These are phyloP conservation scores for Fusarium torulosum DNA, from an alignment of 2,329 filamentous ascomycete genomes.

Conservation along the genomic window DNA sequence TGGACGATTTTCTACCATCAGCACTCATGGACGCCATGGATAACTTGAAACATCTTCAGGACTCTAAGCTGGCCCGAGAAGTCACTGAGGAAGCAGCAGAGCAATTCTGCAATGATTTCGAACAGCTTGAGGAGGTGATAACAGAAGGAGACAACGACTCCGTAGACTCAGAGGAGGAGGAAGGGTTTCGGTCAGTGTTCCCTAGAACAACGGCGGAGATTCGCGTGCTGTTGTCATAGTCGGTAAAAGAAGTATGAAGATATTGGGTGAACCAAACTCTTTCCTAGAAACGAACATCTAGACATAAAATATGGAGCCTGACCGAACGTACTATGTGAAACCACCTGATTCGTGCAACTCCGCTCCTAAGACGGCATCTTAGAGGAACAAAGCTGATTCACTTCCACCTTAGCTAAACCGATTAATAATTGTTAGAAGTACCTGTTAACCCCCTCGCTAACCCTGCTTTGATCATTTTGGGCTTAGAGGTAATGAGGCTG, in stretches of 20 bases:
- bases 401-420: not conserved
- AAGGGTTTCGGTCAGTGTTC: slow-evolving; percentile 58
- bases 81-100: slow-evolving; percentile 87
- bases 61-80: slow-evolving; percentile 76
- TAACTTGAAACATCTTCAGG: slow-evolving; percentile 79
- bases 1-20: slow-evolving; percentile 93
- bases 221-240: slow-evolving; percentile 67
- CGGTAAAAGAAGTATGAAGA: not conserved
- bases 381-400: not conserved
- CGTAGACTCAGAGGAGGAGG: slow-evolving; percentile 41
- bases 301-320: not conserved
- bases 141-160: slow-evolving; percentile 58
- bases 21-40: slow-evolving; percentile 93
- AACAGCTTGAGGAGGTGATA: slow-evolving; percentile 66
- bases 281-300: slow-evolving; percentile 1
- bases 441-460: not conserved
- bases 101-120: slow-evolving; percentile 88
- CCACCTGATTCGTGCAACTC: not conserved
- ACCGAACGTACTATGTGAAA: not conserved
- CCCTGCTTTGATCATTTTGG: not conserved
- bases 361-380: not conserved
- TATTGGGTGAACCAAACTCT: too few relatives aligned
- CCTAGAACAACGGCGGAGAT: slow-evolving; percentile 72
- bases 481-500: slow-evolving; percentile 21
- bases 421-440: not conserved